Evolutionary conservation across 2,329 filamentous ascomycete genomes (phyloP), one percentile per base, ranked within the genome.

Genomic region (Claviceps lovelessii): DNA sequence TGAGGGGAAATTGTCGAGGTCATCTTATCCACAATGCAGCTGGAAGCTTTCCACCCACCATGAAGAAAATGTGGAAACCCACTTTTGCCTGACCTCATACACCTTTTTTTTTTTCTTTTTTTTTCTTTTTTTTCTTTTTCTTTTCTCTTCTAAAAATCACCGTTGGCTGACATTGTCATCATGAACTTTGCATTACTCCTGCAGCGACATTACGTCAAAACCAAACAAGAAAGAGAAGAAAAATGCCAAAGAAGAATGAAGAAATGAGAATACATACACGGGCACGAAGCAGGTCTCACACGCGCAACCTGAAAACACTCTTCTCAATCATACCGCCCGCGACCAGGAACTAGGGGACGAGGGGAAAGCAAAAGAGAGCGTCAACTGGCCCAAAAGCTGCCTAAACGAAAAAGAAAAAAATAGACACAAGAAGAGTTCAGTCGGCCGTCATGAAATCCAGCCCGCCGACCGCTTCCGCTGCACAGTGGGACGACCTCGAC

Each of bases 401-500:
- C 10, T 7, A 15, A 33, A 10, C 6, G 15, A 19, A 3, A 5
- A 31, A 4, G 11, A 33, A 33, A 6, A 28, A 11, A 49, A 17
- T n/a, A n/a, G 15, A 29, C 33, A 28, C 19, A 17, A 35, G 17
- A 28, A 4, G 45, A 19, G 13, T 23, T 23, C 23, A 23, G 23
- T 13, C 10, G 35, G 17, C 7, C 23, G 42, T 4, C n/a, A 54
- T 54, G 52, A 19, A 45, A 5, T 50, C 52, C 39, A 50, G 49
- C 28, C 37, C 47, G 23, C 47, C 42, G 45, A 28, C 42, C 17
- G 9, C 6, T 9, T 33, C 6, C 33, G 33, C 51, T 19, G 5
- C 54, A 54, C 57, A 59, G 55, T 75, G 72, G 69, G 72, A 54
- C n/a, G 47, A 75, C 58, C 66, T 73, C 31, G 72, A 74, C 59